Percentiles rank a stretch among this genome's conserved stretches.
phyloP scores from a whole-genome alignment of 768 basidiomycete genomes.

The Serpula lacrymans region DNA sequence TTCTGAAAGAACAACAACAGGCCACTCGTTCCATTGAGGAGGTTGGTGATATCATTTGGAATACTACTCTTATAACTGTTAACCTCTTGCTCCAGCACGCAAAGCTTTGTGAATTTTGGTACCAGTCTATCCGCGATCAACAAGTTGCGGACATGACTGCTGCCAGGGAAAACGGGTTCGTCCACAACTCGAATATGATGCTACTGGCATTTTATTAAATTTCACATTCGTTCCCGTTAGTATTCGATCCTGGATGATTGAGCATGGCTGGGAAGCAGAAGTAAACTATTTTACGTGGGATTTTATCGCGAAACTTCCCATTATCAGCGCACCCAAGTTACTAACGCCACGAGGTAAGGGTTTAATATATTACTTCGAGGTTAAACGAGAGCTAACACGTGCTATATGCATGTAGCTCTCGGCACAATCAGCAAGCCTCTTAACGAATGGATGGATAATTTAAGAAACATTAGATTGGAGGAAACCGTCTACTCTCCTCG shows the following conservation, averaged over 20 bases:
- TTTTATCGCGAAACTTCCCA: conserved; percentile 24
- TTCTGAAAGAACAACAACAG: too few relatives aligned
- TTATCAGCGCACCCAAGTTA: conserved; percentile 22
- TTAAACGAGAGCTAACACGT: too few relatives aligned
- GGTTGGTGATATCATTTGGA: too few relatives aligned
- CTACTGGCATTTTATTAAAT: conserved; percentile 7
- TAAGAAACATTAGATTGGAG: conserved; percentile 27
- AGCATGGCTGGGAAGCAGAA: conserved; percentile 22
- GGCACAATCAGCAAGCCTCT: conserved; percentile 17
- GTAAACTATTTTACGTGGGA: conserved; percentile 28
- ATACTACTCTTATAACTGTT: too few relatives aligned
- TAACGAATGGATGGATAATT: conserved; percentile 22
- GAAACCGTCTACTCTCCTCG: conserved; percentile 24
- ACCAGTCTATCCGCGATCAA: too few relatives aligned
- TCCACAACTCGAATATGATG: too few relatives aligned
- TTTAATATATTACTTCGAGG: neutral
- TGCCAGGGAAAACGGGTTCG: too few relatives aligned
- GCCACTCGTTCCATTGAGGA: too few relatives aligned
- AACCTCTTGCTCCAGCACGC: too few relatives aligned
- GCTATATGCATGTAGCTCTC: conserved; percentile 2
- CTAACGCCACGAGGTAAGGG: conserved; percentile 21
- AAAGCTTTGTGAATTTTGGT: too few relatives aligned
- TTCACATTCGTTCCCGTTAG: too few relatives aligned
- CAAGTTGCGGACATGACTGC: too few relatives aligned
- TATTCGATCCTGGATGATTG: conserved; percentile 14